These are phyloP conservation scores for Dactylellina leptospora DNA, from an alignment of 2,329 filamentous ascomycete genomes.

Conservation along the genomic window DNA sequence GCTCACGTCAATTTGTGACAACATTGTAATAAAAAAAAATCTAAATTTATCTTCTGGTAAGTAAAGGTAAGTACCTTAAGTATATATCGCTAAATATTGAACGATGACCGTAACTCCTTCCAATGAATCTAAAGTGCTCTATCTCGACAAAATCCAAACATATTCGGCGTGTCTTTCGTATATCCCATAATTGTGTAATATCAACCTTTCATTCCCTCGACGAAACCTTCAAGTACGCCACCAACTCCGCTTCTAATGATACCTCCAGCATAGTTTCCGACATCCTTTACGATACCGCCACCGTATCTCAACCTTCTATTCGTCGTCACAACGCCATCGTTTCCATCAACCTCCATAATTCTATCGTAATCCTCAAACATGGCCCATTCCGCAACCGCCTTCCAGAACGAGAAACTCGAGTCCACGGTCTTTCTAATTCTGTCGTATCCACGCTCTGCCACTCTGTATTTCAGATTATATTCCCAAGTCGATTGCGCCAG, in stretches of 20 bases:
- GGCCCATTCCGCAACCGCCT: conserved; percentile 45
- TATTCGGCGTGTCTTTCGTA: too few species aligned
- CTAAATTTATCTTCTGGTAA: too few species aligned
- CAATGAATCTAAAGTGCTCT: conserved; percentile 1
- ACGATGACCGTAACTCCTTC: neutral
- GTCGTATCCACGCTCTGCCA: conserved; percentile 36
- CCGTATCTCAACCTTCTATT: conserved; percentile 35
- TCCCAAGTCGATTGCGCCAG: conserved; percentile 44
- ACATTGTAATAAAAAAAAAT: too few species aligned
- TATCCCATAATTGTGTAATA: neutral
- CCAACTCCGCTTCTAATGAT: conserved; percentile 43
- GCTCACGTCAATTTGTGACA: too few species aligned
- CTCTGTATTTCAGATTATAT: conserved; percentile 40
- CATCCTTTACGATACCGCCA: conserved; percentile 30
- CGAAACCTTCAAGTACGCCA: conserved; percentile 41
- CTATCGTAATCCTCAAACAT: conserved; percentile 35
- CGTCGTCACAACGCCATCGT: conserved; percentile 5
- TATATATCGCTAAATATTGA: conserved; percentile 1
- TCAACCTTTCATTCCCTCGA: conserved; percentile 41
- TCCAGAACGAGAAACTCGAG: conserved; percentile 40
- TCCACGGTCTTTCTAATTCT: conserved; percentile 23
- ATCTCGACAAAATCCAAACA: neutral
- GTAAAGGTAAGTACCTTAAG: too few species aligned
- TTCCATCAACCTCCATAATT: neutral
- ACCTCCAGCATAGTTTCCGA: conserved; percentile 39